Evolutionary conservation across 352 stramenopile species (phyloP).

Genomic region (Phytophthora pistaciae): DNA sequence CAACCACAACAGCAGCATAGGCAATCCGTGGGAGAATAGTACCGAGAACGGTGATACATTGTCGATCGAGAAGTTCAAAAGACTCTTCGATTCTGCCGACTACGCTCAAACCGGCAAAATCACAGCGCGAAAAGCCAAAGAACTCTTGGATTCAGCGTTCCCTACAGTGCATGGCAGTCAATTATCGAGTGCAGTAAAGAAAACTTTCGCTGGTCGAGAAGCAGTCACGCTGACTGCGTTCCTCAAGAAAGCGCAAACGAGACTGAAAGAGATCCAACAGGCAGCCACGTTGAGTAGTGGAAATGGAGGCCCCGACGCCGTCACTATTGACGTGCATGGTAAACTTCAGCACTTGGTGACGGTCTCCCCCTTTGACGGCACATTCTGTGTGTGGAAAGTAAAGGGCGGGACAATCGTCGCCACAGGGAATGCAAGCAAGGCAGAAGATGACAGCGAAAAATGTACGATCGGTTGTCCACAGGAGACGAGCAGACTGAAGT

Average conservation of each 20-base stretch:
- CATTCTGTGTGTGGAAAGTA: slow-evolving; percentile 63
- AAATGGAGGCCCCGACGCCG: slow-evolving; percentile 4
- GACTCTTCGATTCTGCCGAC: slow-evolving; percentile 17
- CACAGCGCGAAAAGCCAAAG: slow-evolving; percentile 11
- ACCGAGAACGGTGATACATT: neutral
- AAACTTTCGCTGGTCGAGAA: slow-evolving; percentile 9
- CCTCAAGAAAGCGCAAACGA: slow-evolving; percentile 18
- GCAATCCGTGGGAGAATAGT: neutral
- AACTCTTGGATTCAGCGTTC: slow-evolving; percentile 12
- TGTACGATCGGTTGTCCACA: neutral
- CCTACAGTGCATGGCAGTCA: slow-evolving; percentile 13
- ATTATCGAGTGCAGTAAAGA: neutral
- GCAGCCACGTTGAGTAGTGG: neutral
- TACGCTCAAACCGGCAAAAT: slow-evolving; percentile 37
- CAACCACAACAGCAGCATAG: too few species aligned
- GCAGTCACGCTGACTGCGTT: slow-evolving; percentile 17
- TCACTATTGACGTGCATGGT: slow-evolving; percentile 43
- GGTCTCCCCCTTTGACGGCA: slow-evolving; percentile 36
- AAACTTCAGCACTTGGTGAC: slow-evolving; percentile 39
- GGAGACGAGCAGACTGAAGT: slow-evolving; percentile 1
- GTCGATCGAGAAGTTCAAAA: neutral
- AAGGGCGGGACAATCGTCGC: slow-evolving; percentile 43
- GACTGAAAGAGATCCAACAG: neutral
- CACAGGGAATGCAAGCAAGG: slow-evolving; percentile 1
- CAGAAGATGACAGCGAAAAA: neutral